Evolutionary conservation across 768 basidiomycete species (phyloP).

Genomic region (Macrocybe gigantea): DNA sequence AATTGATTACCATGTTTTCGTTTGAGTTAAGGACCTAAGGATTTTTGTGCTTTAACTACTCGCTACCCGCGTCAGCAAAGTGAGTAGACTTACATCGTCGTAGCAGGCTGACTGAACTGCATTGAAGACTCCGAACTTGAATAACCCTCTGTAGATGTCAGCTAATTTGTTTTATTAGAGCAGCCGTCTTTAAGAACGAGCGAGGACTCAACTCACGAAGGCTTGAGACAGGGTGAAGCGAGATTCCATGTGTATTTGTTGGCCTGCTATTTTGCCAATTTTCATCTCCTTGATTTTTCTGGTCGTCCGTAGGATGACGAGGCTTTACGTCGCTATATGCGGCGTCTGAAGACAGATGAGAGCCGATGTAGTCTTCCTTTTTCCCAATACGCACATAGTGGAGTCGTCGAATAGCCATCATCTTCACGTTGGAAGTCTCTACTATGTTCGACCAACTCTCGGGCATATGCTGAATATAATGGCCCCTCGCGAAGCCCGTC

Average conservation of each 20-base stretch:
- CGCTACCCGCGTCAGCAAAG: neutral
- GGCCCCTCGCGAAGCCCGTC: too few species aligned
- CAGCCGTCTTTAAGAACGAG: neutral
- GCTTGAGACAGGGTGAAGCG: constrained; percentile 64
- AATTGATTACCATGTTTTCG: constrained; percentile 55
- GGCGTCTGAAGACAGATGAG: too few species aligned
- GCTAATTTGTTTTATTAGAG: constrained; percentile 40
- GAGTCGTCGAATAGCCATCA: too few species aligned
- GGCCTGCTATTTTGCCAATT: constrained; percentile 17
- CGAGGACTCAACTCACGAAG: constrained; percentile 46
- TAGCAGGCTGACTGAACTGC: constrained; percentile 85
- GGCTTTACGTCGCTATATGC: too few species aligned
- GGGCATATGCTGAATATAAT: too few species aligned
- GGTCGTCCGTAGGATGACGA: too few species aligned
- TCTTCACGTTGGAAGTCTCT: too few species aligned
- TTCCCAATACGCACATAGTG: too few species aligned
- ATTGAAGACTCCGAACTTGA: constrained; percentile 91
- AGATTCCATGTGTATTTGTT: constrained; percentile 38
- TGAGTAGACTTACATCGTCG: constrained; percentile 47
- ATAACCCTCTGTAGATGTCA: constrained; percentile 72
- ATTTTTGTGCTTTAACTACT: neutral
- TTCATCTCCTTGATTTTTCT: neutral
- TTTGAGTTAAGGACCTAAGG: constrained; percentile 50
- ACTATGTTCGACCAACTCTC: too few species aligned
- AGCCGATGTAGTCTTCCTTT: too few species aligned